Conservation (phyloP, 1,284 basidiomycete species). For the Trametes hirsuta region DNA sequence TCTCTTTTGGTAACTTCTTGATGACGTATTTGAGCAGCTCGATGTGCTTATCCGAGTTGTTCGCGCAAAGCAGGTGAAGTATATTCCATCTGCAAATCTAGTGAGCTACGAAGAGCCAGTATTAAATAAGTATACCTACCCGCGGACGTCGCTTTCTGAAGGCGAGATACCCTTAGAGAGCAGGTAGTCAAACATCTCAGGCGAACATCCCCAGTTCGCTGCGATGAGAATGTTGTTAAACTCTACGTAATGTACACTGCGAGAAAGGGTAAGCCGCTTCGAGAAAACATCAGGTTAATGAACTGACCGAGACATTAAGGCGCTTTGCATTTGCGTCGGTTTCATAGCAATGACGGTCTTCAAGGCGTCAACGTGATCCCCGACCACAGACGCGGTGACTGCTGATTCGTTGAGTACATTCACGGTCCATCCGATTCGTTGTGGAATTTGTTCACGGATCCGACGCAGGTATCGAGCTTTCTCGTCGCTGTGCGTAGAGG, state of each 20-base stretch:
- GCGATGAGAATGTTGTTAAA: constrained; percentile 49
- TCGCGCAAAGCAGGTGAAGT: constrained; percentile 48
- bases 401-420: constrained; percentile 52
- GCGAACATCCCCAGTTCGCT: constrained; percentile 33
- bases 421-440: constrained; percentile 52
- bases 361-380: constrained; percentile 39
- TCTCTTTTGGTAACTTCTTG: constrained; percentile 50
- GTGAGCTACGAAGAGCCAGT: neutral
- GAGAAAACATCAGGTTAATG: neutral
- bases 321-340: constrained; percentile 42
- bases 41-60: constrained; percentile 25
- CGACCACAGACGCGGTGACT: constrained; percentile 45
- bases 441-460: constrained; percentile 42
- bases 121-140: constrained; percentile 37
- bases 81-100: constrained; percentile 52
- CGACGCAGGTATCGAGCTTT: constrained; percentile 42
- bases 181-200: constrained; percentile 51
- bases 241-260: constrained; percentile 50
- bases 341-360: constrained; percentile 46
- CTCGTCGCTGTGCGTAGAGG: constrained; percentile 44
- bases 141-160: constrained; percentile 44
- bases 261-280: neutral
- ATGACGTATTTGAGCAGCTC: constrained; percentile 46
- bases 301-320: constrained; percentile 46
- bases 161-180: constrained; percentile 50